Evolutionary conservation across 768 basidiomycete genomes (phyloP), one percentile per base, ranked within the genome.

Genomic region (Mycena belliarum): DNA sequence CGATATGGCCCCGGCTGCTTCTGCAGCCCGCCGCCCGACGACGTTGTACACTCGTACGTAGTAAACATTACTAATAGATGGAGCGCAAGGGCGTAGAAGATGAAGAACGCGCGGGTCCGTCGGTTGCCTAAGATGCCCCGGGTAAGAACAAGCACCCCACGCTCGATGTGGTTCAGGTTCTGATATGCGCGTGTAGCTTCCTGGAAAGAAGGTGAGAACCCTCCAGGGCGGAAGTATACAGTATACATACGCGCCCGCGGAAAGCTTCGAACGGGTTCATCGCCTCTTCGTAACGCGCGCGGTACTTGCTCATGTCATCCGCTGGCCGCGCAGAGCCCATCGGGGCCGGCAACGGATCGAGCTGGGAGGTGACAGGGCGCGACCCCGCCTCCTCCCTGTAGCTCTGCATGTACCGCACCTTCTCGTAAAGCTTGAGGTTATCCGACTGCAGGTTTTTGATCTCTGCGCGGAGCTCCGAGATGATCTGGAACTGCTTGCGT

Each of bases 261-360:
- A 99, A 98, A 8, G 90, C 94, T 72, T 98, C 95, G 69, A 99
- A 99, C 0, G 97, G 96, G 68, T 99, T 98, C 86, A 98, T 94
- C 50, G 92, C 86, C 73, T 97, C 92, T 69, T 98, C 96, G 68
- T 99, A 99, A 69, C 94, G 81, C 61, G 88, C 83, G 47, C 88
- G 86, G 72, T 98, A 99, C 68, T 87, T 91, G 66, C 89, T 88
- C 70, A 98, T 85, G 64, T 93, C 92, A 64, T 89, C 90, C 62
- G 69, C 90, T 62, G 69, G 65, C 37, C 72, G 73, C 29, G 45
- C 21, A 8, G 58, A 52, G 11, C 76, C 74, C 25, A 76, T 67
- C 50, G 70, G 78, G 41, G 68, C 70, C 24, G 89, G 88, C 2
- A 89, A 72, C 14, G 87, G 89, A 66, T 86, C 86, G 49, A 89